Percentiles rank a stretch among this genome's conserved stretches.
These are phyloP conservation scores for Gentiana straminea DNA, from an alignment of 257 asterid genomes.

Conservation along the genomic window DNA sequence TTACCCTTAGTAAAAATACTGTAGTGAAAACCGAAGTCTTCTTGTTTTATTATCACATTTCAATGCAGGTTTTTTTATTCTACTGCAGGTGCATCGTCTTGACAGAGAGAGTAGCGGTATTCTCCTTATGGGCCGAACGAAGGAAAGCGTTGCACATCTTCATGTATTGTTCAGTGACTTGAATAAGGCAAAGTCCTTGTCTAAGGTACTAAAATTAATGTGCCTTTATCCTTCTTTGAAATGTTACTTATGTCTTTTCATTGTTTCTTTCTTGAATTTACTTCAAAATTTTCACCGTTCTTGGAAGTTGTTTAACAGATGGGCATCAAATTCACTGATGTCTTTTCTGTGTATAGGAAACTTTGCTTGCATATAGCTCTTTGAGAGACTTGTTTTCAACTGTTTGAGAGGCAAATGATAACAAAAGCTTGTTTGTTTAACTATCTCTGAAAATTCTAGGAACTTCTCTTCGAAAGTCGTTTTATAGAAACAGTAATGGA, in stretches of 20 bases:
- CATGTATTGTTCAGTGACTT: constrained; percentile 59
- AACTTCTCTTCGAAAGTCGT: no score
- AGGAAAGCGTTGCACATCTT: constrained; percentile 71
- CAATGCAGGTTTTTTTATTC: neutral
- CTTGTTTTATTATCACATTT: no score
- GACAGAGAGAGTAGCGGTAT: constrained; percentile 97
- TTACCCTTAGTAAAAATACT: no score
- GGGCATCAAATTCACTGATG: neutral
- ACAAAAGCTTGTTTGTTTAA: no score
- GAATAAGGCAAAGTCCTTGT: constrained; percentile 40
- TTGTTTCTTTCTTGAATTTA: neutral
- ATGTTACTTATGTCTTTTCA: no score
- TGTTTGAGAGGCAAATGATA: no score
- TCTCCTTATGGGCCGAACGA: constrained; percentile 80
- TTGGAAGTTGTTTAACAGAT: neutral
- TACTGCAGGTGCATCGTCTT: constrained; percentile 76
- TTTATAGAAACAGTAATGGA: no score
- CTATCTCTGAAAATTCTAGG: no score
- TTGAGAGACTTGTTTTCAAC: no score
- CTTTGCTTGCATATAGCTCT: no score
- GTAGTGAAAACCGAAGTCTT: no score
- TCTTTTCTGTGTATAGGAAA: no score
- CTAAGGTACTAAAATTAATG: constrained; percentile 38
- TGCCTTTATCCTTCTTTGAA: neutral
- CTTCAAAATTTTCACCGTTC: constrained; percentile 1